These are phyloP conservation scores for Tulasnella sp. DNA, from an alignment of 768 basidiomycete species.

Conservation along the genomic window DNA sequence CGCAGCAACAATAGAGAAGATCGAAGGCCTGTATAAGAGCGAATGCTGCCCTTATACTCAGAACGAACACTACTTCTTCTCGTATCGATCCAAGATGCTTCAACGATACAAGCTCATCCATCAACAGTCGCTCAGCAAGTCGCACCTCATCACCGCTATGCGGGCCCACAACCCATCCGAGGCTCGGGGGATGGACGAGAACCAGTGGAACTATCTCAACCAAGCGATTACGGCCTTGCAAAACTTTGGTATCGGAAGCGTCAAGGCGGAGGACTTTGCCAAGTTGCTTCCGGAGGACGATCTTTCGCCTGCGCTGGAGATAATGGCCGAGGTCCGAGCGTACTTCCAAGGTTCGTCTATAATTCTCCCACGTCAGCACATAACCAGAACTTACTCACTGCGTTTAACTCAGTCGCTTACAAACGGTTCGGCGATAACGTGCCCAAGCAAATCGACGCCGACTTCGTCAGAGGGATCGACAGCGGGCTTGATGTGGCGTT, in stretches of 20 bases:
- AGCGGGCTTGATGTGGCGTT: constrained; percentile 53
- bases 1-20: constrained; percentile 16
- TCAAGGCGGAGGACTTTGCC: constrained; percentile 47
- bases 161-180: constrained; percentile 6
- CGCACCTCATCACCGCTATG: constrained; percentile 19
- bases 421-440: constrained; percentile 63
- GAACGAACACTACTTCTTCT: constrained; percentile 33
- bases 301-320: constrained; percentile 18
- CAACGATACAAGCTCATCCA: constrained; percentile 22
- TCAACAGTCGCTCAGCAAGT: constrained; percentile 24
- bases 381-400: neutral
- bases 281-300: constrained; percentile 17
- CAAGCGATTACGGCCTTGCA: constrained; percentile 39
- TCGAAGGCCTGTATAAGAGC: constrained; percentile 6
- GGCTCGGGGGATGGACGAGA: neutral
- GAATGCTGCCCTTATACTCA: constrained; percentile 28
- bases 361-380: neutral
- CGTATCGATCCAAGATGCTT: constrained; percentile 24
- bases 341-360: constrained; percentile 25
- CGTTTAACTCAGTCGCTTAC: constrained; percentile 53
- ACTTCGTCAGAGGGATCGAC: constrained; percentile 59
- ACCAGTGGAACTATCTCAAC: constrained; percentile 21
- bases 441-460: constrained; percentile 59
- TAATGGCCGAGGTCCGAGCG: constrained; percentile 27
- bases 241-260: constrained; percentile 52